phyloP scores from a whole-genome alignment of 805 yeast species.

The Ogataea nakhonphanomensis region DNA sequence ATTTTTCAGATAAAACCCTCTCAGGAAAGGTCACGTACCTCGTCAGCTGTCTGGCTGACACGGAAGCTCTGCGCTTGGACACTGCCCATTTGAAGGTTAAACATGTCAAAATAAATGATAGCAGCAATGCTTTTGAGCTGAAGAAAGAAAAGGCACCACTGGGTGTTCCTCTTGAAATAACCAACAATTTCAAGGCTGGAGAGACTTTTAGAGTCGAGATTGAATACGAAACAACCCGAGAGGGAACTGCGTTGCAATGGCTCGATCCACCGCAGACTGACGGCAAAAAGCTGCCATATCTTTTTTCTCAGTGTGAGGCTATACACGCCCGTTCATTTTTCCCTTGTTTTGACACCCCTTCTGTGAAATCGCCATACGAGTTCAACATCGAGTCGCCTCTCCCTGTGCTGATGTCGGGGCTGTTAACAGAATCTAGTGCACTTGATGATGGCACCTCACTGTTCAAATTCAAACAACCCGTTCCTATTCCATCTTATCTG shows the following conservation, averaged over 20 bases:
- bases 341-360: slow-evolving; percentile 91
- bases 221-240: slow-evolving; percentile 63
- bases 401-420: slow-evolving; percentile 74
- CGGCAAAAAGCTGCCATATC: slow-evolving; percentile 64
- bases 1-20: slow-evolving; percentile 51
- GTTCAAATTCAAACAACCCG: slow-evolving; percentile 62
- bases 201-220: slow-evolving; percentile 35
- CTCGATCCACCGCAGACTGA: slow-evolving; percentile 69
- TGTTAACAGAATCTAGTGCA: slow-evolving; percentile 26
- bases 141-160: slow-evolving; percentile 47
- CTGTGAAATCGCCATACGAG: slow-evolving; percentile 64
- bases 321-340: slow-evolving; percentile 84
- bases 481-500: slow-evolving; percentile 83
- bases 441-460: slow-evolving; percentile 28
- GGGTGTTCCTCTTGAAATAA: slow-evolving; percentile 53
- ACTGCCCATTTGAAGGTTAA: slow-evolving; percentile 57
- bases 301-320: slow-evolving; percentile 89
- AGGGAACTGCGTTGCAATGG: slow-evolving; percentile 87
- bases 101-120: slow-evolving; percentile 42
- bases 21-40: slow-evolving; percentile 53
- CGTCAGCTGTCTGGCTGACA: slow-evolving; percentile 33
- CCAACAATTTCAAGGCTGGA: slow-evolving; percentile 14
- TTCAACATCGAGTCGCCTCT: slow-evolving; percentile 59
- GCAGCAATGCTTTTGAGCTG: slow-evolving; percentile 32
- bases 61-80: slow-evolving; percentile 54